Percentiles rank a stretch among this genome's conserved stretches.
Conservation (phyloP, 2,329 filamentous ascomycete species). For the Tolypocladium nubicola region DNA sequence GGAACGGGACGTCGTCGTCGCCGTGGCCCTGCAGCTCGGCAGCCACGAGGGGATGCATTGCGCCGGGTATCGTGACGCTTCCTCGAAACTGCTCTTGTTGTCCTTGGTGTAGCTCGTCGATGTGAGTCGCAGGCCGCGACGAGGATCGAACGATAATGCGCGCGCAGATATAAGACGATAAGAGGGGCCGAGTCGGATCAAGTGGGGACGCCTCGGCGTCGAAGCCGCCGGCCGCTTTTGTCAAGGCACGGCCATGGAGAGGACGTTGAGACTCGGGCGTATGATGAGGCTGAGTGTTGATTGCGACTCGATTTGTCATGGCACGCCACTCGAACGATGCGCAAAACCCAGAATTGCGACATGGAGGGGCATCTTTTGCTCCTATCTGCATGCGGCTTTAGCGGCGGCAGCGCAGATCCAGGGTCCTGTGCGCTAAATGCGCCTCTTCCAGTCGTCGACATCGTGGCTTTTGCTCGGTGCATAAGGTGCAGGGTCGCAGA, state of each 20-base stretch:
- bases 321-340: not conserved
- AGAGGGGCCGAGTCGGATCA: not conserved
- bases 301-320: not conserved
- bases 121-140: not conserved
- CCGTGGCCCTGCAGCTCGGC: conserved; percentile 20
- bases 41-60: conserved; percentile 25
- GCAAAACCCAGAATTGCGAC: not conserved
- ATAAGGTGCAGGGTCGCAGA: too few species aligned
- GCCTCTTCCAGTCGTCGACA: not conserved
- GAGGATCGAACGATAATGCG: not conserved
- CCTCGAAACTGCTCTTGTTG: not conserved
- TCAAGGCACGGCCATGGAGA: not conserved
- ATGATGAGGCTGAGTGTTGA: not conserved
- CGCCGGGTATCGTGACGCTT: not conserved
- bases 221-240: not conserved
- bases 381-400: not conserved
- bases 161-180: not conserved
- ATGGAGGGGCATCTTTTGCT: not conserved
- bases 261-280: not conserved
- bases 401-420: not conserved
- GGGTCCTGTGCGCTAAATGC: not conserved
- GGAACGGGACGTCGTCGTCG: conserved; percentile 54
- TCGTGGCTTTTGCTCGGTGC: not conserved
- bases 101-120: not conserved
- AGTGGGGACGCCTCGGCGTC: not conserved